Evolutionary conservation across 495 filamentous ascomycete species (phyloP).

Genomic region (Aspergillus panamensis): DNA sequence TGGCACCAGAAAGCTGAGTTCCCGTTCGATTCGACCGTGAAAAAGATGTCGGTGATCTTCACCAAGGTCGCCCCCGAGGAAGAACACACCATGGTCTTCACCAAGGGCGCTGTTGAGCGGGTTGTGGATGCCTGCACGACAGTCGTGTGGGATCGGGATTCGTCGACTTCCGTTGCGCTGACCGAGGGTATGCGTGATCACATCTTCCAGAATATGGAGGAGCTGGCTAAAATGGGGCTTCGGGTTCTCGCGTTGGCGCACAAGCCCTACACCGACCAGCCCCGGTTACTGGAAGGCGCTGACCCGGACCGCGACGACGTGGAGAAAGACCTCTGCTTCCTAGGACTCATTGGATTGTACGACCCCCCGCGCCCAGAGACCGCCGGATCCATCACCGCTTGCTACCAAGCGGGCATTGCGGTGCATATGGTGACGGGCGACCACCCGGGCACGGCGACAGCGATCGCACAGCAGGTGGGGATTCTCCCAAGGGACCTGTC

Average conservation of each 20-base stretch:
- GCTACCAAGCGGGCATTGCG: conserved; percentile 60
- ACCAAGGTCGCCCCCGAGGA: conserved; percentile 28
- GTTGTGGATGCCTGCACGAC: conserved; percentile 65
- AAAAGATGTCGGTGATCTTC: conserved; percentile 66
- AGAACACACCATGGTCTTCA: conserved; percentile 50
- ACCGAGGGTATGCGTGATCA: conserved; percentile 41
- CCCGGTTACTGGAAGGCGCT: conserved; percentile 18
- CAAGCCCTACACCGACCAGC: conserved; percentile 30
- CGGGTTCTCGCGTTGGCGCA: conserved; percentile 59
- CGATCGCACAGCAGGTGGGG: conserved; percentile 63
- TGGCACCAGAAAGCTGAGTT: conserved; percentile 60
- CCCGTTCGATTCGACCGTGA: conserved; percentile 65
- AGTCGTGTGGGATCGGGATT: conserved; percentile 39
- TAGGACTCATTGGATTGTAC: conserved; percentile 69
- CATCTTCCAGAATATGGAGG: conserved; percentile 62
- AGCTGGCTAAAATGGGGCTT: conserved; percentile 58
- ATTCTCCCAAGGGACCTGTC: conserved; percentile 56
- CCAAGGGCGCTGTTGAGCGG: conserved; percentile 81
- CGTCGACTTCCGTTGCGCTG: conserved; percentile 34
- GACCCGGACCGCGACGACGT: conserved; percentile 52
- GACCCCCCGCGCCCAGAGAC: conserved; percentile 63
- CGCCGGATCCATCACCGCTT: conserved; percentile 52
- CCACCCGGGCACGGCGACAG: conserved; percentile 58
- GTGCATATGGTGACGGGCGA: conserved; percentile 75
- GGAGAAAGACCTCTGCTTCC: conserved; percentile 57